Evolutionary conservation across 202 grass and related monocot species (phyloP).

Genomic region (Schoenoplectus triqueter): DNA sequence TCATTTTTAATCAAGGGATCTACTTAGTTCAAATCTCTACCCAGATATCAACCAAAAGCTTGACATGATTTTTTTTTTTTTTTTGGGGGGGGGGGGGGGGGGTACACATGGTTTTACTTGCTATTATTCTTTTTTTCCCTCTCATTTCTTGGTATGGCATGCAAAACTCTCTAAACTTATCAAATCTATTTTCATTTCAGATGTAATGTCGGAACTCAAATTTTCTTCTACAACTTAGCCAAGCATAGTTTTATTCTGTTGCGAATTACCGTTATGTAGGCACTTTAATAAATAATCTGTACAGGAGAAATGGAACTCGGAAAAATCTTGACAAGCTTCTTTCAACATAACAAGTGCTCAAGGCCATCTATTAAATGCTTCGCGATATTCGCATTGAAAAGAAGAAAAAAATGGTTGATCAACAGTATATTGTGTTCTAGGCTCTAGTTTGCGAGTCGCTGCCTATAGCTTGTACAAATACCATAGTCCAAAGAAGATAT

Average conservation of each 20-base stretch:
- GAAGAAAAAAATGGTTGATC: too few relatives aligned
- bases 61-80: too few relatives aligned
- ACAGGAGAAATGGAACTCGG: too few relatives aligned
- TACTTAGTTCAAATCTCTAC: background rate
- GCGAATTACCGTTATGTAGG: background rate
- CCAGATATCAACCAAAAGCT: background rate
- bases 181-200: background rate
- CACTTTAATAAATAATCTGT: too few relatives aligned
- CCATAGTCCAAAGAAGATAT: background rate
- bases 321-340: too few relatives aligned
- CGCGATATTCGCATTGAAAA: too few relatives aligned
- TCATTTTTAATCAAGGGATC: background rate
- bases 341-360: too few relatives aligned
- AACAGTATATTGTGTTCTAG: background rate
- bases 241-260: too few relatives aligned
- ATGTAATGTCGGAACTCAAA: background rate
- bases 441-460: background rate
- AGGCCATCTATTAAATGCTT: too few relatives aligned
- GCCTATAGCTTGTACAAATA: background rate
- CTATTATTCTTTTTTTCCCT: background rate
- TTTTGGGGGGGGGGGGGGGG: too few relatives aligned
- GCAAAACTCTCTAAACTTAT: background rate
- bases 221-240: background rate
- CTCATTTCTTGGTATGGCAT: background rate
- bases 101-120: too few relatives aligned